A percentile compares a stretch with the other conserved stretches of the same genome.
Conservation (phyloP, 768 basidiomycete species). For the Dentipellis sp. region DNA sequence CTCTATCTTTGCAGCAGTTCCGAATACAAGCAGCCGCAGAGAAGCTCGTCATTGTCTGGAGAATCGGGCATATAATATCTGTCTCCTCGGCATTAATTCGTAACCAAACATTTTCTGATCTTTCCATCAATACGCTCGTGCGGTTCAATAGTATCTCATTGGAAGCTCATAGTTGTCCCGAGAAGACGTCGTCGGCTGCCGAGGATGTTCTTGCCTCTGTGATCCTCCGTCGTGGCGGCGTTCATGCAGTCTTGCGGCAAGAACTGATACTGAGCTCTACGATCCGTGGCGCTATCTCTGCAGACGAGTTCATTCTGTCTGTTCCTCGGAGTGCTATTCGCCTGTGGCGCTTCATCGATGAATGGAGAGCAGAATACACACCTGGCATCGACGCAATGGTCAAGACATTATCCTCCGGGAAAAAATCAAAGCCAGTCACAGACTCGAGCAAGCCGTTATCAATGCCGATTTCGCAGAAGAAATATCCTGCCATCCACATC, state of each 20-base stretch:
- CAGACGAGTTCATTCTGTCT: conserved; percentile 40
- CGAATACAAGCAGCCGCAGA: conserved; percentile 60
- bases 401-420: conserved; percentile 54
- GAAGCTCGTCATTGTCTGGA: conserved; percentile 58
- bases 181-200: conserved; percentile 28
- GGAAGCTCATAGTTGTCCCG: conserved; percentile 46
- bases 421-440: conserved; percentile 28
- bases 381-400: conserved; percentile 64
- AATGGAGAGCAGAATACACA: conserved; percentile 76
- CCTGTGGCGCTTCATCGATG: conserved; percentile 68
- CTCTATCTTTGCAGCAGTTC: conserved; percentile 33
- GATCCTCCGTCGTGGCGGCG: conserved; percentile 33
- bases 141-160: conserved; percentile 44
- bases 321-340: conserved; percentile 79
- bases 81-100: conserved; percentile 22
- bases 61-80: conserved; percentile 30
- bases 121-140: conserved; percentile 39
- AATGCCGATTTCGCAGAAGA: neutral
- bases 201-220: conserved; percentile 58
- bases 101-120: conserved; percentile 21
- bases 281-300: conserved; percentile 33
- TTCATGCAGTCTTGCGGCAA: conserved; percentile 37
- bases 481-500: conserved; percentile 30
- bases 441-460: neutral
- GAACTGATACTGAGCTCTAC: conserved; percentile 32